Base-by-base conservation (phyloP, 106 monocot genomes). In the Cymbidium sinense region DNA sequence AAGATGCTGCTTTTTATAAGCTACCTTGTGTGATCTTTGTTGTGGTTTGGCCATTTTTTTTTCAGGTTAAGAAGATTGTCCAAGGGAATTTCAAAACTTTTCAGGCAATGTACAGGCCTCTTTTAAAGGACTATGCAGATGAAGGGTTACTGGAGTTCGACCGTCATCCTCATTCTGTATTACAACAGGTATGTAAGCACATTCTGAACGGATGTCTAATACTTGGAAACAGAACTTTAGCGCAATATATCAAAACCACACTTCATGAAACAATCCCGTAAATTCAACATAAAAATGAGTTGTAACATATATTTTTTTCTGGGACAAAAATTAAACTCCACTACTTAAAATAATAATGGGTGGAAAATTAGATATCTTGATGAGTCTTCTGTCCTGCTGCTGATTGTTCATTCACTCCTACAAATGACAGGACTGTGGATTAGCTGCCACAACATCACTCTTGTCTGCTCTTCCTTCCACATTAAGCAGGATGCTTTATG, bases 31-130 rank as follows among this genome's bases (percentile, higher is more conserved):
- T 21, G 37, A 71, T 71, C 19, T 36, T 36, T 71, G 30, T 37
- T 71, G 44, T 74, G 43, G 28, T n/a, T 47, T 74, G 23, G 7
- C 27, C 25, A 23, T 74, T 43, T 47, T 35, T 72, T 72, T 28
- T 21, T 47, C 82, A 95, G 95, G 88, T 95, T 61, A 92, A 86
- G 70, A 95, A 88, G 30, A 92, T 95, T 73, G 92, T 95, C 19
- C 76, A 88, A 80, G 95, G 95, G 78, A 95, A 84, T 78, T 92
- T 86, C 69, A 78, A 74, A 35, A 81, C 76, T 71, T 95, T 95
- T 64, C 87, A 80, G 77, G 47, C 84, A 23, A 89, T 90, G 88
- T 95, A 95, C 64, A 83, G 76, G 52, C 90, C 95, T 11, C 70
- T 86, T 50, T 43, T 92, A 74, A 52, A 73, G 21, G 90, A 95